Evolutionary conservation across 2,329 filamentous ascomycete genomes (phyloP).

Genomic region (Paecilomyces niveus): DNA sequence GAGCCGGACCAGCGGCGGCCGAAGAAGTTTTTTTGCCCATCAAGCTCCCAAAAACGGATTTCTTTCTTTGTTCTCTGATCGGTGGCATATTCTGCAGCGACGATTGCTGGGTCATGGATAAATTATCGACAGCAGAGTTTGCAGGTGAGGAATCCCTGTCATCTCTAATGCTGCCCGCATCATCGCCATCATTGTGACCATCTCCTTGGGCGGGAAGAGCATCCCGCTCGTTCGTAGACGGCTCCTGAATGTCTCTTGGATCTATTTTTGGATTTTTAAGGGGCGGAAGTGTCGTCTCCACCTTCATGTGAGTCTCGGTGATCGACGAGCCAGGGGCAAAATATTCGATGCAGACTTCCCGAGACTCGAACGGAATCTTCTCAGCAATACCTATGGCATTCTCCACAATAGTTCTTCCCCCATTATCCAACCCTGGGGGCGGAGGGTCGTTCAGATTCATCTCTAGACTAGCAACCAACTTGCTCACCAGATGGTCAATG

Average conservation of each 20-base stretch:
- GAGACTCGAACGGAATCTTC: constrained; percentile 82
- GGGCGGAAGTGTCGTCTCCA: constrained; percentile 62
- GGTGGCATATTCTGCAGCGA: constrained; percentile 6
- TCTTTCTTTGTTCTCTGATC: constrained; percentile 28
- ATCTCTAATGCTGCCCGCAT: constrained; percentile 8
- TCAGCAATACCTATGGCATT: constrained; percentile 77
- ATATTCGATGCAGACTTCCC: constrained; percentile 83
- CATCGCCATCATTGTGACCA: constrained; percentile 11
- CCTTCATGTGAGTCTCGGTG: constrained; percentile 71
- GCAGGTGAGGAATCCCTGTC: constrained; percentile 11
- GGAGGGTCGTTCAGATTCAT: constrained; percentile 70
- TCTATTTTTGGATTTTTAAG: constrained; percentile 40
- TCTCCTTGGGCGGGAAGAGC: constrained; percentile 11
- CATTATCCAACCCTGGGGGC: constrained; percentile 75
- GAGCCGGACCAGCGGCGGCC: constrained; percentile 3
- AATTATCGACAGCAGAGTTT: constrained; percentile 6
- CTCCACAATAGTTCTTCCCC: constrained; percentile 87
- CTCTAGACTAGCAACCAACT: constrained; percentile 62
- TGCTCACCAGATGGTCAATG: constrained; percentile 61
- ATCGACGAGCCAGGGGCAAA: constrained; percentile 69
- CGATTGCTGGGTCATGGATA: constrained; percentile 2
- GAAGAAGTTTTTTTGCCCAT: constrained; percentile 28
- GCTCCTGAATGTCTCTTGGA: constrained; percentile 6
- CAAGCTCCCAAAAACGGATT: constrained; percentile 35
- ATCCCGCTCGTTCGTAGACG: constrained; percentile 13